These are phyloP conservation scores for Borovskyia barvae DNA, from an alignment of 208 protist genomes.

Conservation along the genomic window DNA sequence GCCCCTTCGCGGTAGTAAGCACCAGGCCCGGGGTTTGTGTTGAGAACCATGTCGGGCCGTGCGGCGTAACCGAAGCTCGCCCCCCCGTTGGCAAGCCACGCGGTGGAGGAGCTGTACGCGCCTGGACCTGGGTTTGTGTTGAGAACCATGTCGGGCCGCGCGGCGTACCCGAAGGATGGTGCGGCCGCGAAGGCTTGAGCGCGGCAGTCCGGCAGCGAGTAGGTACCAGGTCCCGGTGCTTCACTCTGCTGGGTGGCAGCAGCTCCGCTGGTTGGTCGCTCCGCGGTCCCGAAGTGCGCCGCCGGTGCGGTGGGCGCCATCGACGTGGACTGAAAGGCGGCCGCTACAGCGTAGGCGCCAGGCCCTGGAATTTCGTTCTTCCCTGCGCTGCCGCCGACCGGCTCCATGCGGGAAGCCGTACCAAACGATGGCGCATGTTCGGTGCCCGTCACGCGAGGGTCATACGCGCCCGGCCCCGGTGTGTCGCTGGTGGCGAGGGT, in stretches of 20 bases:
- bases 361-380: constrained; percentile 9
- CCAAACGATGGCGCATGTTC: background rate
- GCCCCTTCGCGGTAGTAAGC: constrained; percentile 13
- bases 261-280: constrained; percentile 1
- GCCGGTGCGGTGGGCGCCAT: background rate
- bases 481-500: background rate
- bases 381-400: background rate
- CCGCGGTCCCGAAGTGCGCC: background rate
- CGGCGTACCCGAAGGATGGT: constrained; percentile 3
- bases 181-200: background rate
- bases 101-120: constrained; percentile 30
- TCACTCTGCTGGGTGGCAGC: constrained; percentile 4
- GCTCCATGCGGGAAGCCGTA: constrained; percentile 1
- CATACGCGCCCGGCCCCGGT: constrained; percentile 21
- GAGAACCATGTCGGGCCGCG: constrained; percentile 4
- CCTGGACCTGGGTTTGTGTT: constrained; percentile 19
- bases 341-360: constrained; percentile 14
- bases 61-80: background rate
- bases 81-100: constrained; percentile 21
- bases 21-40: constrained; percentile 29
- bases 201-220: background rate
- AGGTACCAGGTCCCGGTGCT: constrained; percentile 29
- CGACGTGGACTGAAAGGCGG: background rate
- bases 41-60: background rate
- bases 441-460: background rate